Conservation (phyloP, 306 rosid genomes). For the Lathyrus oleraceus region DNA sequence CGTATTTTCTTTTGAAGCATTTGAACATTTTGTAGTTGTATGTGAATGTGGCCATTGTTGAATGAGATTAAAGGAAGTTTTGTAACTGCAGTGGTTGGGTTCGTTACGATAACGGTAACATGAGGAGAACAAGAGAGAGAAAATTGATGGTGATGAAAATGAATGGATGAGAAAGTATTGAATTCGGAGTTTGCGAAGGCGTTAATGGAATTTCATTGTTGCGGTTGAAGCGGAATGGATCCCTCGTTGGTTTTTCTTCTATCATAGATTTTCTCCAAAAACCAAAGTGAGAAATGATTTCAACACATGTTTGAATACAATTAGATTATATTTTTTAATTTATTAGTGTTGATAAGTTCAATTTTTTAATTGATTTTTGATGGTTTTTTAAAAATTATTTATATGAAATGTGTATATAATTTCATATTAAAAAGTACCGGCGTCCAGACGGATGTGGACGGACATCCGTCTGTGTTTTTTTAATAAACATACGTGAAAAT, state of each 20-base stretch:
- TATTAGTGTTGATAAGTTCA: too few relatives aligned
- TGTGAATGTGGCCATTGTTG: constrained; percentile 37
- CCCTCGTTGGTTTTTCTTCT: neutral
- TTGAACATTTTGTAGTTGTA: constrained; percentile 62
- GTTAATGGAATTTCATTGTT: neutral
- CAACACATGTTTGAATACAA: too few relatives aligned
- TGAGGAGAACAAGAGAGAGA: neutral
- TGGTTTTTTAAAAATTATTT: too few relatives aligned
- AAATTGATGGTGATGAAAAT: neutral
- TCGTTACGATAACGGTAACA: neutral
- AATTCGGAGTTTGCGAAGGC: neutral
- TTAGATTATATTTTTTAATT: too few relatives aligned
- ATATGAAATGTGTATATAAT: too few relatives aligned
- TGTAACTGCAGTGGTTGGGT: constrained; percentile 17
- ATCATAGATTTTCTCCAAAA: neutral
- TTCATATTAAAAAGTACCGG: too few relatives aligned
- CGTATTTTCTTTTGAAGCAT: constrained; percentile 62
- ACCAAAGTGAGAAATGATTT: too few relatives aligned
- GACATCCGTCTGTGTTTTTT: too few relatives aligned
- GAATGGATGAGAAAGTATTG: constrained; percentile 15
- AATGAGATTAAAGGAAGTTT: neutral
- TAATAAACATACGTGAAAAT: too few relatives aligned
- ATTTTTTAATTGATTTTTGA: too few relatives aligned
- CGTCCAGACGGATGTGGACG: too few relatives aligned
- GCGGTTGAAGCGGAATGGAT: neutral